Conservation (phyloP, 306 rosid genomes). For the Echinosophora koreensis region DNA sequence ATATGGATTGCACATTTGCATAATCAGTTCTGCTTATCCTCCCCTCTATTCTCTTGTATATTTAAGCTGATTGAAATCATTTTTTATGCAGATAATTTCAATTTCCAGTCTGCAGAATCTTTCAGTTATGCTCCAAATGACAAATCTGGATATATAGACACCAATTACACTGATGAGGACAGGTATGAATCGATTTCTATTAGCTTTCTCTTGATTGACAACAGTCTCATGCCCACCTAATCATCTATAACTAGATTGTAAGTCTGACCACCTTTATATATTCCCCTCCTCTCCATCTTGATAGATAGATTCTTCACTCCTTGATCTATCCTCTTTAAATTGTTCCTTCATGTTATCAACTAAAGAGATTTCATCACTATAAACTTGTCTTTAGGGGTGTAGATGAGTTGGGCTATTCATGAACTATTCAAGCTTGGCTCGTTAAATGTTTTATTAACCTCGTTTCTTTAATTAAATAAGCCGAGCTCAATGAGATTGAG, state of each 20-base stretch:
- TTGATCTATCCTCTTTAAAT: background rate
- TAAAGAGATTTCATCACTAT: background rate
- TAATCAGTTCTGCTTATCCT: background rate
- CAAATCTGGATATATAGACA: slow-evolving; percentile 41
- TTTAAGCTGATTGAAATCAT: slow-evolving; percentile 13
- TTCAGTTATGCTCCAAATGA: slow-evolving; percentile 42
- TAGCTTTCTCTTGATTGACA: background rate
- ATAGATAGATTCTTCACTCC: background rate
- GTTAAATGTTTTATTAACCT: too few relatives aligned
- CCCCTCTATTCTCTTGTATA: background rate
- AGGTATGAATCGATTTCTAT: slow-evolving; percentile 53
- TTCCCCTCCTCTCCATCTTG: background rate
- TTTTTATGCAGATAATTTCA: slow-evolving; percentile 55
- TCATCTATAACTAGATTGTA: background rate
- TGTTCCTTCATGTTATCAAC: background rate
- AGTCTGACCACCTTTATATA: background rate
- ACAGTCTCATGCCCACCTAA: background rate
- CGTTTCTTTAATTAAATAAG: too few relatives aligned
- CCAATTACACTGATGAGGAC: slow-evolving; percentile 55
- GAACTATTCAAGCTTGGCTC: too few relatives aligned
- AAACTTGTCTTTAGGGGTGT: background rate
- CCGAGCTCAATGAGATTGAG: too few relatives aligned
- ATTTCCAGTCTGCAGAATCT: slow-evolving; percentile 51
- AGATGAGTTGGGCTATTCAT: too few relatives aligned
- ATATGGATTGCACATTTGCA: background rate